Evolutionary conservation across 1,284 basidiomycete species (phyloP), one percentile per base, ranked within the genome.

Genomic region (Serendipita sp.): DNA sequence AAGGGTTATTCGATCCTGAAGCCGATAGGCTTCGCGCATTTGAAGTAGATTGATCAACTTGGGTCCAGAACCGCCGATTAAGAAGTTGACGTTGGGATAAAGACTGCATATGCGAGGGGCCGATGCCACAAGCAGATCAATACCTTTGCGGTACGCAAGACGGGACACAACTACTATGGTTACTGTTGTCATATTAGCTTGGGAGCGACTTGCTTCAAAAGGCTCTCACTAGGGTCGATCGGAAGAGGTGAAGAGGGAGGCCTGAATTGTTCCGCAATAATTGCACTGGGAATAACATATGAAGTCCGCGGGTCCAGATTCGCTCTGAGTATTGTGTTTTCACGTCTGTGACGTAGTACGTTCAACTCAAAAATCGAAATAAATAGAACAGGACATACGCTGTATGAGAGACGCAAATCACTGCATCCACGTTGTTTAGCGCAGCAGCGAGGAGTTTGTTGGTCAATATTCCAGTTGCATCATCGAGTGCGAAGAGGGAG

Each of bases 361-460:
- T 38, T 38, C 6, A 41, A 62, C 32, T 61, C 29, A 62, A 26
- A 5, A 41, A 62, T 65, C 34, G 61, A 42, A 34, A 42, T 58
- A 17, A 42, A 35, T 34, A 35, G 2, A 61, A 45, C 4, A 43
- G 38, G 13, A 73, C 81, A 68, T 70, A 91, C 91, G 93, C 93
- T 0, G 93, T 97, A 73, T 99, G 90, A n/a, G 91, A 94, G 60
- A 99, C 96, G 70, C 93, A 97, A 38, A 98, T 93, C 0, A 91
- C 91, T 0, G 87, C 91, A 67, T 98, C 95, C 0, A 94, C 88
- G 71, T 95, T 94, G 66, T 86, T 83, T 68, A 99, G 75, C 1
- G 87, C 88, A 13, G 84, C 91, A 12, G 84, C 87, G 32, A 99
- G 77, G 43, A 99, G 79, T 72, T 99, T 99, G 77, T 99, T 99